These are phyloP conservation scores for Skeletonema costatum DNA, from an alignment of 108 stramenopile genomes.

Conservation along the genomic window DNA sequence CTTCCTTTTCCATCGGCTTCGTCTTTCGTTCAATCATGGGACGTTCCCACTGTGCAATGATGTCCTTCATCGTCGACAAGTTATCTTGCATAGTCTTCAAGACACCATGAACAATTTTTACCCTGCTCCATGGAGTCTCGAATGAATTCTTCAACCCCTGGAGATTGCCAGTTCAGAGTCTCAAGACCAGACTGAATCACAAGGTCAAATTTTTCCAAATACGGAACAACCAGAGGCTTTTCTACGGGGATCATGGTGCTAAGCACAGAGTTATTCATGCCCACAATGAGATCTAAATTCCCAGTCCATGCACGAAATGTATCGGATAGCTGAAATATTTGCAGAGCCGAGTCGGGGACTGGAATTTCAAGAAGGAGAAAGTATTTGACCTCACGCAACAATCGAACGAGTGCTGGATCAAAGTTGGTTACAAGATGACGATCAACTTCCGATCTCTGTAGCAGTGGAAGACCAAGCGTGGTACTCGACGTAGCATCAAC, in stretches of 20 bases:
- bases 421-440: constrained; percentile 85
- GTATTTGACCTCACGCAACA: constrained; percentile 91
- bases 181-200: constrained; percentile 69
- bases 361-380: constrained; percentile 76
- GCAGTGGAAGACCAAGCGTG: constrained; percentile 81
- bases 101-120: constrained; percentile 65
- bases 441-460: constrained; percentile 56
- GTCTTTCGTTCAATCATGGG: constrained; percentile 82
- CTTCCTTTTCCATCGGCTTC: constrained; percentile 81
- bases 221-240: constrained; percentile 78
- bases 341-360: constrained; percentile 81
- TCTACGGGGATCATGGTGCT: constrained; percentile 85
- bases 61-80: constrained; percentile 53
- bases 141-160: constrained; percentile 72
- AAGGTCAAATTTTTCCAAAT: constrained; percentile 76
- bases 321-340: constrained; percentile 81
- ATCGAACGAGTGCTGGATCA: constrained; percentile 84
- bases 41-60: constrained; percentile 61
- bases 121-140: constrained; percentile 72
- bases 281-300: constrained; percentile 86
- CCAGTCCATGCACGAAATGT: constrained; percentile 85
- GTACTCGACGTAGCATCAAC: constrained; percentile 75
- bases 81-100: constrained; percentile 85
- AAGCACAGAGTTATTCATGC: constrained; percentile 85
- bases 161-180: constrained; percentile 79